These are phyloP conservation scores for Abrus precatorius DNA, from an alignment of 306 rosid species.

Conservation along the genomic window DNA sequence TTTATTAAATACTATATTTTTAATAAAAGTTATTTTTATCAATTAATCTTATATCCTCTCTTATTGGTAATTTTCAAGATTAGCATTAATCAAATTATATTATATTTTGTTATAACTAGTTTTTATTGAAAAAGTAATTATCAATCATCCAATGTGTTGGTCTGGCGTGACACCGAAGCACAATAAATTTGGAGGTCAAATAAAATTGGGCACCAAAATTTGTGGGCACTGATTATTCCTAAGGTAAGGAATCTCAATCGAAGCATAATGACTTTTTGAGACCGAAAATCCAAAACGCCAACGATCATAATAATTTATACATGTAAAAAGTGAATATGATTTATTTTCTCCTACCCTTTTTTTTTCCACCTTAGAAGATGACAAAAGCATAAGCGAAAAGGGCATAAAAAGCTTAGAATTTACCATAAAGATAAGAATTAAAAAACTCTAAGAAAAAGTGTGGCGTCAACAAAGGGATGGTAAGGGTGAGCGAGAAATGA, in stretches of 20 bases:
- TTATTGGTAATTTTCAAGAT: too few species aligned
- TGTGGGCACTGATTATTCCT: neutral
- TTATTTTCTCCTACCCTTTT: constrained; percentile 25
- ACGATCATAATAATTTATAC: neutral
- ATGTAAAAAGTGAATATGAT: neutral
- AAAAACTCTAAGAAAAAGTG: neutral
- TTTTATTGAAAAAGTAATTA: neutral
- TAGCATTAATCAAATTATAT: too few species aligned
- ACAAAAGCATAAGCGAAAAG: neutral
- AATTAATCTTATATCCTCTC: too few species aligned
- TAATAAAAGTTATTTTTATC: too few species aligned
- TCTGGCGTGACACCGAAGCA: neutral
- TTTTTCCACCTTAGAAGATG: neutral
- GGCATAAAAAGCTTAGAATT: too few species aligned
- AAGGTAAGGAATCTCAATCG: constrained; percentile 27
- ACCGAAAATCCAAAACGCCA: neutral
- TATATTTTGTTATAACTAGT: too few species aligned
- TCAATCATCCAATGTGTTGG: neutral
- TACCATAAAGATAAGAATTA: neutral
- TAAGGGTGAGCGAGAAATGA: neutral
- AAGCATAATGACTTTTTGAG: constrained; percentile 7
- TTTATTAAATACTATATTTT: too few species aligned
- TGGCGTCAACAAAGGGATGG: neutral
- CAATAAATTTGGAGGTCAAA: constrained; percentile 8
- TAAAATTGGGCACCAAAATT: neutral